Conservation (phyloP, 805 yeast species). For the Starmera caribaea region DNA sequence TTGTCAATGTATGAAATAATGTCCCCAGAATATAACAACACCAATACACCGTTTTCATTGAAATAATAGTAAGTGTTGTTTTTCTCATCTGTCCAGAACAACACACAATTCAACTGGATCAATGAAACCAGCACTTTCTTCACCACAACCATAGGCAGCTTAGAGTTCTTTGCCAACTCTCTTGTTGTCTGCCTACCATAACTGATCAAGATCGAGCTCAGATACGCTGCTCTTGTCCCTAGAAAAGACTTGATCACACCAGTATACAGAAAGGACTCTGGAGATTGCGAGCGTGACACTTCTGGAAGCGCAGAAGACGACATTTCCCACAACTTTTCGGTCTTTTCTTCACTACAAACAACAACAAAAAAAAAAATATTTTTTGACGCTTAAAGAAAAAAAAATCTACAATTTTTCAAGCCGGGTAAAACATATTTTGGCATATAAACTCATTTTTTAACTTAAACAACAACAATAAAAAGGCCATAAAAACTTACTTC, state of each 20-base stretch:
- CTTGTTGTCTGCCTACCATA: slow-evolving; percentile 55
- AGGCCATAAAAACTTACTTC: too few relatives aligned
- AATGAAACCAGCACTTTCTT: slow-evolving; percentile 65
- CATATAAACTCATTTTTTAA: too few relatives aligned
- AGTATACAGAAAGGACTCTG: slow-evolving; percentile 50
- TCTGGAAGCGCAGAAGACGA: slow-evolving; percentile 6
- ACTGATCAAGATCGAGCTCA: slow-evolving; percentile 51
- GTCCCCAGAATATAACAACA: slow-evolving; percentile 69
- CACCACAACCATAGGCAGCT: slow-evolving; percentile 39
- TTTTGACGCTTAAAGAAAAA: too few relatives aligned
- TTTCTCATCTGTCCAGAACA: slow-evolving; percentile 43
- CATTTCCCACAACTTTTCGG: too few relatives aligned
- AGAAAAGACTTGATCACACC: slow-evolving; percentile 42
- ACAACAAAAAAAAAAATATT: too few relatives aligned
- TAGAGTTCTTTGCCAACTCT: slow-evolving; percentile 40
- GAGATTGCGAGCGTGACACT: slow-evolving; percentile 44
- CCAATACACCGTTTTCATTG: slow-evolving; percentile 53
- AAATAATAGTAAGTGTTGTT: slow-evolving; percentile 41
- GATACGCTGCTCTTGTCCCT: slow-evolving; percentile 65
- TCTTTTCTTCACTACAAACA: too few relatives aligned
- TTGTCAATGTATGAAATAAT: slow-evolving; percentile 45
- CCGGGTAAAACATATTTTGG: too few relatives aligned
- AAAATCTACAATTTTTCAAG: too few relatives aligned
- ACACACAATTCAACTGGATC: slow-evolving; percentile 70
- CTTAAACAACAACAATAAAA: too few relatives aligned